phyloP scores from a whole-genome alignment of 139 green algal species.

The Deuterostichococcus epilithicus region DNA sequence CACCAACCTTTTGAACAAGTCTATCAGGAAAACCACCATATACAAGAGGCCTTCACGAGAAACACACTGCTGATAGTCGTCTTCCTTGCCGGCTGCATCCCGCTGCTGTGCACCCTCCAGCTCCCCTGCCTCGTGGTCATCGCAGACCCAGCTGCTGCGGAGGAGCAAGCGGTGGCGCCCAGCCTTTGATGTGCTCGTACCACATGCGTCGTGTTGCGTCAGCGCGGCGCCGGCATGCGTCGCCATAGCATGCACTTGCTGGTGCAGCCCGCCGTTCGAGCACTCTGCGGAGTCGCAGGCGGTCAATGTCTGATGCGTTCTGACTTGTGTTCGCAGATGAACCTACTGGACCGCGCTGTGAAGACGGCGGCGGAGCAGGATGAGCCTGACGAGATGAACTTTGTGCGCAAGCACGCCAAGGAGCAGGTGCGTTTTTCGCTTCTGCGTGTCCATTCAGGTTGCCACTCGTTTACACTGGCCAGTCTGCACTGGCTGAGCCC shows the following conservation, averaged over 20 bases:
- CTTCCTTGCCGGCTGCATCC: constrained; percentile 3
- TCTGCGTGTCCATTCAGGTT: not conserved
- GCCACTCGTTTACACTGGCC: not conserved
- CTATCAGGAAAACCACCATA: not conserved
- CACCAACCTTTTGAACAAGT: not conserved
- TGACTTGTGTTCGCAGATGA: constrained; percentile 68
- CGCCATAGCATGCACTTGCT: too few relatives aligned
- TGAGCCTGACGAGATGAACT: constrained; percentile 99
- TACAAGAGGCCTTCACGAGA: not conserved
- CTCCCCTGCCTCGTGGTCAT: too few relatives aligned
- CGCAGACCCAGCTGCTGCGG: too few relatives aligned
- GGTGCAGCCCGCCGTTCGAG: too few relatives aligned
- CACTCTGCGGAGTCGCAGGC: too few relatives aligned
- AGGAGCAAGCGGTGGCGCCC: too few relatives aligned
- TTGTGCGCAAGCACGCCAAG: constrained; percentile 96
- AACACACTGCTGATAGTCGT: constrained; percentile 4
- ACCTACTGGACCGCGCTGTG: constrained; percentile 93
- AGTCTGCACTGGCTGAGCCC: not conserved
- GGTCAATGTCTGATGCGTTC: not conserved
- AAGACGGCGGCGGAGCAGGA: constrained; percentile 98
- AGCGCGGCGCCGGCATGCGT: too few relatives aligned
- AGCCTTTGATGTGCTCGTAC: too few relatives aligned
- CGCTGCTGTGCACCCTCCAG: too few relatives aligned
- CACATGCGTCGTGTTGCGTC: too few relatives aligned
- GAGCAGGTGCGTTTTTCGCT: constrained; percentile 50